These are phyloP conservation scores for Penicillium pulvis DNA, from an alignment of 495 filamentous ascomycete species.

Conservation along the genomic window DNA sequence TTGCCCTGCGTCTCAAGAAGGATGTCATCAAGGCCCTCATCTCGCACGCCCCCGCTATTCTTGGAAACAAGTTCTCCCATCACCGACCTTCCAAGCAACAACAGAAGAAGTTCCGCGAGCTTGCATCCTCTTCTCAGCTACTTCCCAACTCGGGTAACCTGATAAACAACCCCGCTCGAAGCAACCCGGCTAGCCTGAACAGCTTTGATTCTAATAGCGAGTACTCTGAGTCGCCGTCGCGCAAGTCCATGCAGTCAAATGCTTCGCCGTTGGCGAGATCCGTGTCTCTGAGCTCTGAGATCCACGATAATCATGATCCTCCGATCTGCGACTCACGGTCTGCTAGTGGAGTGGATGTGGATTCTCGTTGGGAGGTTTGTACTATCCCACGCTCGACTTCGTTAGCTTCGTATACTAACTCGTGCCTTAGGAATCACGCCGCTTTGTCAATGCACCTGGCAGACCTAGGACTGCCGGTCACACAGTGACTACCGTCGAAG, in stretches of 20 bases:
- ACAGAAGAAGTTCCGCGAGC: slow-evolving; percentile 76
- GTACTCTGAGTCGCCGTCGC: slow-evolving; percentile 40
- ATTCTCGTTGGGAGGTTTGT: slow-evolving; percentile 47
- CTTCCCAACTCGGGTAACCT: slow-evolving; percentile 55
- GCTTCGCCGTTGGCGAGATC: slow-evolving; percentile 43
- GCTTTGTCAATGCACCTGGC: slow-evolving; percentile 37
- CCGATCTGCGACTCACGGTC: slow-evolving; percentile 36
- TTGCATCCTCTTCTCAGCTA: slow-evolving; percentile 58
- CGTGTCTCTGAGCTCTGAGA: slow-evolving; percentile 42
- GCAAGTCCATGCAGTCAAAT: slow-evolving; percentile 39
- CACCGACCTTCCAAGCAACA: slow-evolving; percentile 78
- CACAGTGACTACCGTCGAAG: slow-evolving; percentile 28
- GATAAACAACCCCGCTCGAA: slow-evolving; percentile 25
- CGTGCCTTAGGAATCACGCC: slow-evolving; percentile 38
- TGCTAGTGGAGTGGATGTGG: slow-evolving; percentile 43
- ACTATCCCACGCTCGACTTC: neutral
- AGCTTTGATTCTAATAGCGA: slow-evolving; percentile 47
- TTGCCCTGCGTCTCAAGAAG: slow-evolving; percentile 88
- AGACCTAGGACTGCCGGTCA: slow-evolving; percentile 42
- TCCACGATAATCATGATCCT: slow-evolving; percentile 29
- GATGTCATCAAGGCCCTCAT: slow-evolving; percentile 93
- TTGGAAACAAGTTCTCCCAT: slow-evolving; percentile 94
- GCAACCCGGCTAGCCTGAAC: slow-evolving; percentile 31
- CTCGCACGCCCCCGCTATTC: slow-evolving; percentile 92
- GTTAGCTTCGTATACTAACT: slow-evolving; percentile 19